These are phyloP conservation scores for Candida dajiaensis DNA, from an alignment of 805 yeast species.

Conservation along the genomic window DNA sequence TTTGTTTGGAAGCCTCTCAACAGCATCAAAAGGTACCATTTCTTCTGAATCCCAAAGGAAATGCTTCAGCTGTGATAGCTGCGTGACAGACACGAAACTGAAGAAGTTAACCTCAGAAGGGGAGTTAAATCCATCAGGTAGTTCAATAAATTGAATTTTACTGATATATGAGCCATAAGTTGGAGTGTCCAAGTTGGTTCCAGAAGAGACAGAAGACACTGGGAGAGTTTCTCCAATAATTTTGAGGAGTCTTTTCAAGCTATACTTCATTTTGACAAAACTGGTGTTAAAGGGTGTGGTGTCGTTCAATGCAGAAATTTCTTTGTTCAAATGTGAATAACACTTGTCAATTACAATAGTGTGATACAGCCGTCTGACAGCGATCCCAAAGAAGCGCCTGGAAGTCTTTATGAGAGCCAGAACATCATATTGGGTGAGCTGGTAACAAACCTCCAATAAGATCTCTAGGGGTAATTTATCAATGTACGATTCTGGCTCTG, in stretches of 20 bases:
- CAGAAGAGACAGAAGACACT: background rate
- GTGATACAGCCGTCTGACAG: constrained; percentile 31
- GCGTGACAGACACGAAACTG: constrained; percentile 21
- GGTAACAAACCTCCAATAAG: constrained; percentile 26
- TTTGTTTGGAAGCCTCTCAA: constrained; percentile 29
- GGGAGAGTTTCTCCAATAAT: constrained; percentile 7
- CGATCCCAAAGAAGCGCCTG: constrained; percentile 26
- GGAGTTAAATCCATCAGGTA: constrained; percentile 38
- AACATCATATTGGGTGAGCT: constrained; percentile 34
- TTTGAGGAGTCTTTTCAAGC: constrained; percentile 31
- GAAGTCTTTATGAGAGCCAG: constrained; percentile 28
- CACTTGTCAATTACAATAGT: constrained; percentile 26
- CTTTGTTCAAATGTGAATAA: constrained; percentile 32
- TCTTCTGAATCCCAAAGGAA: constrained; percentile 30
- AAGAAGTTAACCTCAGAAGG: constrained; percentile 28
- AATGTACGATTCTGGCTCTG: constrained; percentile 9
- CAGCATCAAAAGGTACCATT: constrained; percentile 27
- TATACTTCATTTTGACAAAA: constrained; percentile 34
- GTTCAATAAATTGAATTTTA: constrained; percentile 27
- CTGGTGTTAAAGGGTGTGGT: constrained; percentile 9
- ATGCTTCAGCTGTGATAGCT: constrained; percentile 23
- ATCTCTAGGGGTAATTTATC: constrained; percentile 35
- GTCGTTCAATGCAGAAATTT: constrained; percentile 5
- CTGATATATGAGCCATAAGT: constrained; percentile 18
- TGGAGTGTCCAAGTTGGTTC: background rate